These are phyloP conservation scores for Elasticomyces elasticus DNA, from an alignment of 495 filamentous ascomycete genomes.

Conservation along the genomic window DNA sequence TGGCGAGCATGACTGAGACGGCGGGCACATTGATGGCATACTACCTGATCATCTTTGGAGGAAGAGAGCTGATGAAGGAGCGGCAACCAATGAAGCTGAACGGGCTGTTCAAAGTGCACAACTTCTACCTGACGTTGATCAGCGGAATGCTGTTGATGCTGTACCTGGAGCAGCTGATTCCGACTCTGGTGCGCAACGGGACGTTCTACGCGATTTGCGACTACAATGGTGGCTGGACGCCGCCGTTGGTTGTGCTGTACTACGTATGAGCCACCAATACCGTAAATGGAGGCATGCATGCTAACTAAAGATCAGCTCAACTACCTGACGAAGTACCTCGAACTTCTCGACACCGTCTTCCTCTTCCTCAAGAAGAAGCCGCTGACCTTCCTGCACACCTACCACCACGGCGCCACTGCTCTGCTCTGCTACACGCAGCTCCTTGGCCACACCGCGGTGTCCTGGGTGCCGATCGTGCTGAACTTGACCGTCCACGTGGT, in stretches of 20 bases:
- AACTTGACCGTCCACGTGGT: constrained; percentile 73
- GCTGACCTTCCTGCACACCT: constrained; percentile 77
- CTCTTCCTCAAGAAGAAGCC: constrained; percentile 83
- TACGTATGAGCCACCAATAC: too few relatives aligned
- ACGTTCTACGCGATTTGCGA: constrained; percentile 66
- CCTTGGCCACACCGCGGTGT: constrained; percentile 65
- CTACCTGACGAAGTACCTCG: constrained; percentile 76
- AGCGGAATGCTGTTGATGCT: constrained; percentile 56
- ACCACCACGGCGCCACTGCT: constrained; percentile 75
- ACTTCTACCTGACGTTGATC: constrained; percentile 66
- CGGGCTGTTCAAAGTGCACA: constrained; percentile 66
- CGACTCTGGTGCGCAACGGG: constrained; percentile 55
- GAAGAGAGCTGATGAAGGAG: constrained; percentile 62
- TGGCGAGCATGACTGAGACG: constrained; percentile 61
- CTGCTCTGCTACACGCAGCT: constrained; percentile 81
- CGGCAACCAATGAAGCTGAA: constrained; percentile 58
- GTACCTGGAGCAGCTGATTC: constrained; percentile 64
- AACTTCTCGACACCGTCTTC: constrained; percentile 73
- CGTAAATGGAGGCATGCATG: too few relatives aligned
- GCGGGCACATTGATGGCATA: constrained; percentile 55
- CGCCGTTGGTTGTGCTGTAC: constrained; percentile 64
- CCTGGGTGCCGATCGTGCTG: constrained; percentile 67
- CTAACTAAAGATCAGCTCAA: too few relatives aligned
- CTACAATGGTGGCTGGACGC: constrained; percentile 64
- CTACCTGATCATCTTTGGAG: constrained; percentile 68